phyloP scores from a whole-genome alignment of 1,284 basidiomycete species.

The Macrocystidia cucumis region DNA sequence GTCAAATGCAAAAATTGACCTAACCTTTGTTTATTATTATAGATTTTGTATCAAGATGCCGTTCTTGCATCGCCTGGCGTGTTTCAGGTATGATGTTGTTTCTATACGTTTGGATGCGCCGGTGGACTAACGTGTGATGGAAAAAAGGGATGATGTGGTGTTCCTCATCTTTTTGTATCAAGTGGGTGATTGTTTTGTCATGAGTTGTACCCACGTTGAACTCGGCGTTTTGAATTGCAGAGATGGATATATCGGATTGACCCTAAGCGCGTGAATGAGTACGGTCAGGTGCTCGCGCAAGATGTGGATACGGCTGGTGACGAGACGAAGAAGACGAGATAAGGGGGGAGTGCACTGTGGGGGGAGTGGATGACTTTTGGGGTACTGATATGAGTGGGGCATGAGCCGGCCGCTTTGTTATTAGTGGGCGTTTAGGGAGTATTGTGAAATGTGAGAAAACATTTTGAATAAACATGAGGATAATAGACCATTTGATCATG shows the following conservation, averaged over 20 bases:
- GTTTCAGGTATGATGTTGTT: constrained; percentile 53
- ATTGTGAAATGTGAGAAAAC: background rate
- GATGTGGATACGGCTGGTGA: constrained; percentile 33
- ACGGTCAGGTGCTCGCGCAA: constrained; percentile 72
- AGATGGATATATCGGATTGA: constrained; percentile 96
- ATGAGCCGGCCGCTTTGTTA: constrained; percentile 9
- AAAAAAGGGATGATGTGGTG: constrained; percentile 75
- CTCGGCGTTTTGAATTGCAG: constrained; percentile 27
- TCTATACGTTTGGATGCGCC: constrained; percentile 6
- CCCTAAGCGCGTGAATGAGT: constrained; percentile 91
- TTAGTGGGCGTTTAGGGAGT: background rate
- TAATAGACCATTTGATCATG: background rate
- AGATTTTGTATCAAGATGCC: constrained; percentile 97
- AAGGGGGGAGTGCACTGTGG: constrained; percentile 8
- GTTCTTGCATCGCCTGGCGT: constrained; percentile 82
- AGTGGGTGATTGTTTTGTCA: constrained; percentile 32
- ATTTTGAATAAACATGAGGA: background rate
- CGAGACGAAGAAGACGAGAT: constrained; percentile 43
- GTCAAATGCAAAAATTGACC: constrained; percentile 1
- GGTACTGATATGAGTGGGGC: constrained; percentile 11
- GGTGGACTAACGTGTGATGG: constrained; percentile 14
- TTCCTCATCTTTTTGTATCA: constrained; percentile 85
- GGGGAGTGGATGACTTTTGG: constrained; percentile 2
- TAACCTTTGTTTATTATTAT: constrained; percentile 6
- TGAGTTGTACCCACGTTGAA: constrained; percentile 8